Evolutionary conservation across 108 stramenopile genomes (phyloP).

Genomic region (Mediolabrus comicus): DNA sequence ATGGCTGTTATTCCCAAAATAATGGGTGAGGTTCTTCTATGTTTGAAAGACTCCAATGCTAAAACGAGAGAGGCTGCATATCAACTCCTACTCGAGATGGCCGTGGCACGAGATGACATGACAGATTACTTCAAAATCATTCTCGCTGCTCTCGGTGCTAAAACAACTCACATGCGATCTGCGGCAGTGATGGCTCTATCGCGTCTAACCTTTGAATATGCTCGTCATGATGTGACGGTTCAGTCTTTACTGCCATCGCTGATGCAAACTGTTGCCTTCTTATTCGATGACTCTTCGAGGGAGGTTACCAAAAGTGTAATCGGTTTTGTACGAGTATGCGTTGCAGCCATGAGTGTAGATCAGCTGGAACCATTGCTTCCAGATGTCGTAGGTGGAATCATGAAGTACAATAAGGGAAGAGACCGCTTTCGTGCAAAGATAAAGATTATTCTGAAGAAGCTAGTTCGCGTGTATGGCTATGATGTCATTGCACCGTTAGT

Average conservation of each 20-base stretch:
- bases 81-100: conserved; percentile 72
- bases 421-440: conserved; percentile 89
- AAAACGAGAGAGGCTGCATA: conserved; percentile 89
- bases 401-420: conserved; percentile 80
- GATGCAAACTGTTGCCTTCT: conserved; percentile 79
- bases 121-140: conserved; percentile 66
- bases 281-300: conserved; percentile 82
- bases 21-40: conserved; percentile 82
- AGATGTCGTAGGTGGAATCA: conserved; percentile 73
- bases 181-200: conserved; percentile 83
- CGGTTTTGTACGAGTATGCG: conserved; percentile 85
- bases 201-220: conserved; percentile 73
- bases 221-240: conserved; percentile 55
- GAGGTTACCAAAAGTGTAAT: conserved; percentile 92
- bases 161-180: conserved; percentile 91
- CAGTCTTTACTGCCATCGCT: conserved; percentile 71
- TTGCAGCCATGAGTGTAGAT: conserved; percentile 69
- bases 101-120: conserved; percentile 47
- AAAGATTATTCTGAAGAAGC: conserved; percentile 92
- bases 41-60: conserved; percentile 93
- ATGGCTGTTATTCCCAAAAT: conserved; percentile 62
- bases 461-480: conserved; percentile 84
- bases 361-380: conserved; percentile 72
- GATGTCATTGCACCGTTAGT: conserved; percentile 74
- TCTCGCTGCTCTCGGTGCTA: conserved; percentile 79